Evolutionary conservation across 2,329 filamentous ascomycete species (phyloP), one percentile per base, ranked within the genome.

Genomic region (Talaromyces amestolkiae): DNA sequence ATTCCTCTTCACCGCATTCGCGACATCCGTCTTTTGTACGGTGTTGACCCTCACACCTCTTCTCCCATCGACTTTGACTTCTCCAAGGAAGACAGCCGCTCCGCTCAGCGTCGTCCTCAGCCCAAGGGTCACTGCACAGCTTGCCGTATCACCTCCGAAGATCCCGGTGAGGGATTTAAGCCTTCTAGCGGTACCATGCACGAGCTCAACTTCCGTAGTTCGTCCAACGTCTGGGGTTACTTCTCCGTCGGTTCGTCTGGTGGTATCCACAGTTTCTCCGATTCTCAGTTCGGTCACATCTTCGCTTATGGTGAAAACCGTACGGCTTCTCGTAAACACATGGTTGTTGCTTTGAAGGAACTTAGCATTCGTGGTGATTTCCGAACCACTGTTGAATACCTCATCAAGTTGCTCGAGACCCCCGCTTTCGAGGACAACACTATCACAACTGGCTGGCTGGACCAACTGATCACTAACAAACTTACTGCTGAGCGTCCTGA

Each of bases 301-400:
- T 99, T 99, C 79, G 96, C 95, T 61, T 99, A 98, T 73, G 95
- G 95, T 68, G 95, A 99, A 85, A 99, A 96, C 83, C 89, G 95
- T 78, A 90, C 93, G 60, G 93, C 95, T 31, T 99, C 95, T 31
- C 85, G 95, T 71, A 99, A 99, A 81, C 96, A 99, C 84, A 99
- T 99, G 95, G 93, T 99, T 71, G 91, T 99, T 72, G 95, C 95
- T 17, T 83, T 99, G 76, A 99, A 99, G 85, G 95, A 99, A 82
- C 81, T 99, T 81, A 99, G 94, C 83, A 99, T 99, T 84, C 95
- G 95, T 82, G 95, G 95, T 86, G 95, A 99, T 79, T 99, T 99
- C 87, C 87, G 93, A 76, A 99, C 95, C 63, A 99, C 95, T 0
- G 94, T 99, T 64, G 95, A 99, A 79, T 99, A 99, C 78, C 87